Base-by-base conservation (phyloP, 208 protist genomes). In the Trypanosoma scelopori region DNA sequence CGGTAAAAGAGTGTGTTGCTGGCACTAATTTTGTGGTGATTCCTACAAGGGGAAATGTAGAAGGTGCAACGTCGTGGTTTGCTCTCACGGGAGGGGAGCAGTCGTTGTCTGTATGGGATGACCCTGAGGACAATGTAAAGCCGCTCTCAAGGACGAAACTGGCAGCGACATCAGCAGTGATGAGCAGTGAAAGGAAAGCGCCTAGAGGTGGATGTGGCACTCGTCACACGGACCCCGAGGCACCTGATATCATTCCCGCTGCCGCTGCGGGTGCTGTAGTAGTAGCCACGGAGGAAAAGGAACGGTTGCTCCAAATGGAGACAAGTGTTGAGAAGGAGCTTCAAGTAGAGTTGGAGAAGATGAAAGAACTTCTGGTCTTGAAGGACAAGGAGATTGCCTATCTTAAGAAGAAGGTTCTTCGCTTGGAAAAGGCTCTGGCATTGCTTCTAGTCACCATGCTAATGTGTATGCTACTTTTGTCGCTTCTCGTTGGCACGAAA, bases 341-440 rank as follows among this genome's bases (percentile, higher is more conserved):
- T 27, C 48, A 78, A 28, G n/a, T 55, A 42, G 78, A 91, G 55
- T 45, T 91, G 42, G 45, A 62, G 2, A 3, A 41, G 2, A 37
- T 70, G 20, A 65, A 56, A 35, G 59, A 81, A 42, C 27, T 77
- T 43, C 51, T 86, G 11, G 32, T 78, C n/a, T 23, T 74, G 42
- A 85, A 82, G 48, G 81, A 91, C 18, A 76, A 69, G 49, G 75
- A 91, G 47, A 82, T 95, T 66, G 67, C 48, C 12, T 75, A 63
- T 4, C 71, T 91, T 18, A 90, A 87, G 55, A 59, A 89, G 48
- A 95, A 83, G 58, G 67, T 89, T 3, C 22, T 82, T 15, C 37
- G 78, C 43, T 70, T 95, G 16, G 69, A 92, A 47, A 92, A 83
- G 69, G 52, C 77, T 45, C 49, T 95, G 0, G 84, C 78, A 0